Percentiles rank a stretch among this genome's conserved stretches.
Conservation (phyloP, 23 red algal species). For the Agarophyton chilense region DNA sequence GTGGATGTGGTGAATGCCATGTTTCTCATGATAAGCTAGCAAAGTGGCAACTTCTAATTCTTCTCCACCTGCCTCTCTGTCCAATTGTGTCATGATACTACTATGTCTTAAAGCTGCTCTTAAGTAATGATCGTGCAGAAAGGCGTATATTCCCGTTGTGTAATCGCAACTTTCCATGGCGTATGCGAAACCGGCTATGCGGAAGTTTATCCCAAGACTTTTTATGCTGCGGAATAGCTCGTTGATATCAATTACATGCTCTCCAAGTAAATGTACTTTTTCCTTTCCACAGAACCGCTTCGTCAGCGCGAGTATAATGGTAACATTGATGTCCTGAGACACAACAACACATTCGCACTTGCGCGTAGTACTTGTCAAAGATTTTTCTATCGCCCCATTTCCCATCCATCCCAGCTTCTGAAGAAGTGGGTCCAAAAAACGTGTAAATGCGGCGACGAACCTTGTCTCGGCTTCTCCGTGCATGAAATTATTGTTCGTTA, state of each 20-base stretch:
- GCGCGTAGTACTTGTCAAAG: background rate
- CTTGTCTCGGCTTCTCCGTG: constrained; percentile 25
- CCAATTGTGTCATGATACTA: background rate
- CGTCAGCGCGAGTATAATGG: constrained; percentile 5
- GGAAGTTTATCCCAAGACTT: background rate
- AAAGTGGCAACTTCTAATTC: background rate
- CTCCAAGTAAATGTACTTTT: background rate
- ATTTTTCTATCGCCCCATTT: background rate
- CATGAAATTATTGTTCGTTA: background rate
- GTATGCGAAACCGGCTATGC: background rate
- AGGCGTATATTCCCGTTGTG: background rate
- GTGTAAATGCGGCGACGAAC: constrained; percentile 1
- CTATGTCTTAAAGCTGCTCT: constrained; percentile 7
- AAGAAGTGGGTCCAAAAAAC: background rate
- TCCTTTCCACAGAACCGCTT: background rate
- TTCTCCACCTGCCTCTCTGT: background rate
- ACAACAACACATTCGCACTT: background rate
- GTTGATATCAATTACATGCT: constrained; percentile 1
- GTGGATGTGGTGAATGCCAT: background rate
- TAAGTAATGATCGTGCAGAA: constrained; percentile 8
- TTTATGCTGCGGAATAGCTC: background rate
- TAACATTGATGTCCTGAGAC: constrained; percentile 15
- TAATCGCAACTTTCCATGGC: constrained; percentile 2
- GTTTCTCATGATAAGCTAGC: background rate
- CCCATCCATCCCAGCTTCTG: no score